These are phyloP conservation scores for Astrocystis sublimbata DNA, from an alignment of 495 filamentous ascomycete genomes.

Conservation along the genomic window DNA sequence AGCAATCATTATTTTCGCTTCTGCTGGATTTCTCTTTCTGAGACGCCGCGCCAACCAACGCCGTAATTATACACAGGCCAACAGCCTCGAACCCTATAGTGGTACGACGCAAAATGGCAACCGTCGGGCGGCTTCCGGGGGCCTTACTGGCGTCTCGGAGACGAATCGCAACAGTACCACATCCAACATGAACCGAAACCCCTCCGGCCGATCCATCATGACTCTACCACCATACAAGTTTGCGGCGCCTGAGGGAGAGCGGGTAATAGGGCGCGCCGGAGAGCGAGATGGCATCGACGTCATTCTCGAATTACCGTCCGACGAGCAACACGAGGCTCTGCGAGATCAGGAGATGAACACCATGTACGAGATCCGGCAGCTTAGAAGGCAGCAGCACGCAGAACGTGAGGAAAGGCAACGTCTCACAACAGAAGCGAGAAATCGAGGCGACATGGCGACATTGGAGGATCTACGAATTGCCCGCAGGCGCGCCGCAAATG, in stretches of 20 bases:
- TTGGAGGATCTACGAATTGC: slow-evolving; percentile 61
- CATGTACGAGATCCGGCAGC: slow-evolving; percentile 83
- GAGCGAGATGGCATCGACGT: slow-evolving; percentile 90
- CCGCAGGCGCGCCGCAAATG: slow-evolving; percentile 39
- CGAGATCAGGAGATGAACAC: slow-evolving; percentile 93
- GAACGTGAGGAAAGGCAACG: slow-evolving; percentile 75
- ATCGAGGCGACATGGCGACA: slow-evolving; percentile 63
- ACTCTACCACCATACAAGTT: slow-evolving; percentile 79
- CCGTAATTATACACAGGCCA: slow-evolving; percentile 23
- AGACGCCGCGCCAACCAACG: slow-evolving; percentile 18
- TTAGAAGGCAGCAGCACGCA: slow-evolving; percentile 70
- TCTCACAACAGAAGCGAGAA: slow-evolving; percentile 66
- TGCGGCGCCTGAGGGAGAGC: slow-evolving; percentile 71
- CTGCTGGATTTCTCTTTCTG: slow-evolving; percentile 21
- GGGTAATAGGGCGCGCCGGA: slow-evolving; percentile 85
- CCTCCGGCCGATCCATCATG: slow-evolving; percentile 86
- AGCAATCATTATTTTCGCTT: slow-evolving; percentile 21
- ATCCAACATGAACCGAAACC: slow-evolving; percentile 69
- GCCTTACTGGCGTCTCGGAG: slow-evolving; percentile 20
- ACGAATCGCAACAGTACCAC: slow-evolving; percentile 24
- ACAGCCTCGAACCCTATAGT: slow-evolving; percentile 25
- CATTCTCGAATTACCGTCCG: slow-evolving; percentile 70
- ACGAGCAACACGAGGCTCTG: slow-evolving; percentile 67
- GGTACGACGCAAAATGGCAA: slow-evolving; percentile 20
- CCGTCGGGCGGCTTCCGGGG: slow-evolving; percentile 12